Base-by-base conservation (phyloP, 805 yeast genomes). In the Hagleromyces aurorensis region DNA sequence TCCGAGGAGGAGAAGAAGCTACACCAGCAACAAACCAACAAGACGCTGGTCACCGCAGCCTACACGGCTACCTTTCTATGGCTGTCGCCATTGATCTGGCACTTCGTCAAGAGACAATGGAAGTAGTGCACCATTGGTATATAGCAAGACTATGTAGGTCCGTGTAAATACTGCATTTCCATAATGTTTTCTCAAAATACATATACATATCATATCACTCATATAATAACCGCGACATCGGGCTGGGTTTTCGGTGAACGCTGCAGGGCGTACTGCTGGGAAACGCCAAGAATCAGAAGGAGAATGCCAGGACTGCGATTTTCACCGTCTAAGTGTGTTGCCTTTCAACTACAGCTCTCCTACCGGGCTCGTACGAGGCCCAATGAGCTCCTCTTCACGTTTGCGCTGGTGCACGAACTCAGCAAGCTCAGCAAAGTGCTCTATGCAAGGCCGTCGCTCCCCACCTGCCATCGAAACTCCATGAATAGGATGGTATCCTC, bases 1-100 rank as follows among this genome's bases (percentile, higher is more conserved):
- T 62, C 70, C 43, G 84, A 77, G 49, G 82, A 75, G 46, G 77
- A 76, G 57, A 77, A 72, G 64, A 75, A 69, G 51, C 52, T 68
- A 33, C 85, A 77, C 52, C 77, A 78, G 57, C 67, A 70, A 48
- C 69, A 67, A 44, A 74, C 83, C 30, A 62, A 65, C 47, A 64
- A 67, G 38, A 78, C 83, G 27, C 57, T 80, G 44, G 62, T 61
- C 44, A 61, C 67, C 26, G 83, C 87, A 14, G 75, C 73, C 25
- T 55, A 68, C 41, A 60, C 78, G 37, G 83, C 84, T 27, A 71
- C 76, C 37, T 74, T 75, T 13, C 66, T 80, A 48, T 80, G 68
- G 68, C 33, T 55, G 57, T 46, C 58, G 7, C 59, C 59, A 24
- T 38, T 54, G 33, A 46, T 50, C 18, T 53, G 57, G 55, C 44